These are phyloP conservation scores for Aspergillus intermedius DNA, from an alignment of 2,329 filamentous ascomycete genomes.

Conservation along the genomic window DNA sequence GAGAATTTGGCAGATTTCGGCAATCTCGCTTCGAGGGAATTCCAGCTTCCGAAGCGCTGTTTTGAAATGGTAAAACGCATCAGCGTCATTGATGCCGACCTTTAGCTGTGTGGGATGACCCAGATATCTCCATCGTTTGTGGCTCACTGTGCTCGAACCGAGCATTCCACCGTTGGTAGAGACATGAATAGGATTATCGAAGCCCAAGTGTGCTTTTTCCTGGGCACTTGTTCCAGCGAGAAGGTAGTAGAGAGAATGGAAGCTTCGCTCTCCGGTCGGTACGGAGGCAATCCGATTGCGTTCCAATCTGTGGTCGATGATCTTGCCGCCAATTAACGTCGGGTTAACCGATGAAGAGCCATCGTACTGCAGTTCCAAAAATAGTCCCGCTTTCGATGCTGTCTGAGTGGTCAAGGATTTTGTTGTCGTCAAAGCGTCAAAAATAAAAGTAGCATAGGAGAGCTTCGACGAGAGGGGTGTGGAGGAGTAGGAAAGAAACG, in stretches of 20 bases:
- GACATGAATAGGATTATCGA: conserved; percentile 45
- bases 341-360: conserved; percentile 78
- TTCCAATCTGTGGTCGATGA: conserved; percentile 88
- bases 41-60: conserved; percentile 89
- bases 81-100: conserved; percentile 90
- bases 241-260: conserved; percentile 93
- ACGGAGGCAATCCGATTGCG: conserved; percentile 85
- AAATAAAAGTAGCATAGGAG: conserved; percentile 88
- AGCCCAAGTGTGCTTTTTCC: conserved; percentile 78
- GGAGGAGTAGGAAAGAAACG: conserved; percentile 80
- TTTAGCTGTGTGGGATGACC: conserved; percentile 96
- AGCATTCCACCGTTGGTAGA: conserved; percentile 42
- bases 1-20: conserved; percentile 91
- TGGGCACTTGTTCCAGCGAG: conserved; percentile 83
- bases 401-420: conserved; percentile 94
- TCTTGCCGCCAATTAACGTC: conserved; percentile 84
- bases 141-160: conserved; percentile 48
- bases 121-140: conserved; percentile 90
- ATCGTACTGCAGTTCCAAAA: conserved; percentile 95
- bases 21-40: conserved; percentile 87
- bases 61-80: conserved; percentile 97
- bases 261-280: conserved; percentile 92
- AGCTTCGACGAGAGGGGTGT: conserved; percentile 91
- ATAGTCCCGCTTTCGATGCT: conserved; percentile 89
- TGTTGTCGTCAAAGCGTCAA: conserved; percentile 92